These are phyloP conservation scores for Rhynchosporium secalis DNA, from an alignment of 2,329 filamentous ascomycete genomes.

Conservation along the genomic window DNA sequence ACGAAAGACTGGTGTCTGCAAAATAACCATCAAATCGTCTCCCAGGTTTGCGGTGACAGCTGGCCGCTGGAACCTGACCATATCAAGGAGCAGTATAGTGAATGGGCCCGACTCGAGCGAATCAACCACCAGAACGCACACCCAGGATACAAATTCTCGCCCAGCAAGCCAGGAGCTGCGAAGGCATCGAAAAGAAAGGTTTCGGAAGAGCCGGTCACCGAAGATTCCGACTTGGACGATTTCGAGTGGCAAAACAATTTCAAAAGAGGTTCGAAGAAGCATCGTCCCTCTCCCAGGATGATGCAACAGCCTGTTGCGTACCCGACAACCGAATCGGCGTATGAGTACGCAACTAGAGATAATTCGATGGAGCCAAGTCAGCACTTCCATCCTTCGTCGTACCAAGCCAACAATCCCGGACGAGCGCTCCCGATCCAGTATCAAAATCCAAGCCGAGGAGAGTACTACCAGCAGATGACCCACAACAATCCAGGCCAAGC, in stretches of 20 bases:
- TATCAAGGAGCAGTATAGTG: conserved; percentile 73
- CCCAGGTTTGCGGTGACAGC: conserved; percentile 79
- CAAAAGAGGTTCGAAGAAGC: conserved; percentile 29
- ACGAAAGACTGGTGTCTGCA: conserved; percentile 79
- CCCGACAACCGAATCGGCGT: conserved; percentile 36
- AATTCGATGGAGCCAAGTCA: conserved; percentile 35
- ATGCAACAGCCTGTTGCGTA: conserved; percentile 31
- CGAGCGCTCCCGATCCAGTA: conserved; percentile 49
- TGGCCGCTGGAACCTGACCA: conserved; percentile 80
- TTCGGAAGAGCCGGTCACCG: conserved; percentile 42
- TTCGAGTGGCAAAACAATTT: conserved; percentile 45
- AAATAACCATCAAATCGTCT: conserved; percentile 93
- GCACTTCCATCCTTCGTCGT: conserved; percentile 48
- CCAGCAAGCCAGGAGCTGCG: conserved; percentile 61
- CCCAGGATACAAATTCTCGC: conserved; percentile 92
- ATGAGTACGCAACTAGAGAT: conserved; percentile 36
- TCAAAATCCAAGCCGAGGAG: conserved; percentile 45
- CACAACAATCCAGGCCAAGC: conserved; percentile 27
- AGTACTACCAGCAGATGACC: conserved; percentile 49
- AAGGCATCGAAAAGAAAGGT: conserved; percentile 51
- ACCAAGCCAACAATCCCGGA: conserved; percentile 53
- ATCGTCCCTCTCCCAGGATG: conserved; percentile 23
- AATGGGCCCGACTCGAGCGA: conserved; percentile 77
- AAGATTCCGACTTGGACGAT: conserved; percentile 49
- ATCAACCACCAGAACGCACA: conserved; percentile 83